phyloP scores from a whole-genome alignment of 176 grass and related monocot species.

The Zoysia japonica region DNA sequence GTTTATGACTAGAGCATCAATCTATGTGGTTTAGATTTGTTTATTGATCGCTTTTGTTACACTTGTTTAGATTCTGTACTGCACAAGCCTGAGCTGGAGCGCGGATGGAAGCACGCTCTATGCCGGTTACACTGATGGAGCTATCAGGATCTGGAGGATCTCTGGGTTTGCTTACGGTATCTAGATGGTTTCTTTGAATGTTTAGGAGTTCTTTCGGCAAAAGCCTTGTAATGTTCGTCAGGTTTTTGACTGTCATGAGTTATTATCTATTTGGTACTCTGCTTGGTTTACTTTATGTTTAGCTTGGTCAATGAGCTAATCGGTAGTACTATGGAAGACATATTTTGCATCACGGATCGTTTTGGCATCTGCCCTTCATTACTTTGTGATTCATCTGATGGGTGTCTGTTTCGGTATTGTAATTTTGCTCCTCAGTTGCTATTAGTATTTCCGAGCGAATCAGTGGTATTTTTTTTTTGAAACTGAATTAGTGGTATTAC shows the following conservation, averaged over 20 bases:
- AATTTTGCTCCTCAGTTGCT: too few relatives aligned
- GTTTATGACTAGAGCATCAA: not conserved
- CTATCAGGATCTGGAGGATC: conserved; percentile 65
- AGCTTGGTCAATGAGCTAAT: conserved; percentile 40
- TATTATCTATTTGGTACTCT: conserved; percentile 26
- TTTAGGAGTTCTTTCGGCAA: conserved; percentile 16
- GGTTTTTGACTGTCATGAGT: conserved; percentile 43
- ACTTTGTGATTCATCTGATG: too few relatives aligned
- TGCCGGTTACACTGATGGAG: conserved; percentile 53
- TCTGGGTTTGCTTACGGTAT: conserved; percentile 19
- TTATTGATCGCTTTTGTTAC: not conserved
- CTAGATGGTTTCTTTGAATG: not conserved
- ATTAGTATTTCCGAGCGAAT: too few relatives aligned
- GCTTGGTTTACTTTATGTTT: conserved; percentile 36
- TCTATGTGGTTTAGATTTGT: not conserved
- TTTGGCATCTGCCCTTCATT: too few relatives aligned
- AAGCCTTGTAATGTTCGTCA: conserved; percentile 30
- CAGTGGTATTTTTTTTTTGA: too few relatives aligned
- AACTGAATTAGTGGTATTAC: too few relatives aligned
- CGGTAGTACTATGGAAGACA: conserved; percentile 2
- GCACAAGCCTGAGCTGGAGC: conserved; percentile 75
- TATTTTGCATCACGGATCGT: too few relatives aligned
- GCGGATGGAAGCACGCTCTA: not conserved
- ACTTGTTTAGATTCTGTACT: conserved; percentile 51
- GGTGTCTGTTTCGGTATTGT: too few relatives aligned